Conservation (phyloP, 2,329 filamentous ascomycete genomes). For the Helminthosporium solani region DNA sequence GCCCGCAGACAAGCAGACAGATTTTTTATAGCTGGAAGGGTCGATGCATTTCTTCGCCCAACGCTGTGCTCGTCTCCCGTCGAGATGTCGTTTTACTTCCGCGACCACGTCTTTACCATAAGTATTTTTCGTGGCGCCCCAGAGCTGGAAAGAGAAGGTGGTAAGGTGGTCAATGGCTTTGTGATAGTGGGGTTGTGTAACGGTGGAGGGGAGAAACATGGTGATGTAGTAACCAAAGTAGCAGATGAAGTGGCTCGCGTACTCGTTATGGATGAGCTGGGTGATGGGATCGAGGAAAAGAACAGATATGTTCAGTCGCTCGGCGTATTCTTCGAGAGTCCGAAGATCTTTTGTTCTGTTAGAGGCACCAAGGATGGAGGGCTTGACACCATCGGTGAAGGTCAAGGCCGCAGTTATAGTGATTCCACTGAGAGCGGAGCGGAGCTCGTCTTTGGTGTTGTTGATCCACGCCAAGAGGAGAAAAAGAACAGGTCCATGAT, state of each 20-base stretch:
- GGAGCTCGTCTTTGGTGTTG: slow-evolving; percentile 24
- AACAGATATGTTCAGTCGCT: slow-evolving; percentile 25
- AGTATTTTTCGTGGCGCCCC: slow-evolving; percentile 19
- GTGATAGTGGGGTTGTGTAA: slow-evolving; percentile 23
- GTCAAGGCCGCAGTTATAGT: slow-evolving; percentile 27
- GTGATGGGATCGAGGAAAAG: slow-evolving; percentile 30
- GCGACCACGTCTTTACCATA: slow-evolving; percentile 22
- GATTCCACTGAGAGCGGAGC: slow-evolving; percentile 21
- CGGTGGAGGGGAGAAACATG: slow-evolving; percentile 23
- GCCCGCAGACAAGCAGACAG: slow-evolving; percentile 19
- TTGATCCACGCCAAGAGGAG: slow-evolving; percentile 34
- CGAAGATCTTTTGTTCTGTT: slow-evolving; percentile 27
- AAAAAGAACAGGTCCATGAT: slow-evolving; percentile 33
- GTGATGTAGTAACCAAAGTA: slow-evolving; percentile 36
- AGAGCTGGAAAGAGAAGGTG: slow-evolving; percentile 30
- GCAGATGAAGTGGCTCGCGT: slow-evolving; percentile 32
- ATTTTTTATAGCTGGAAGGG: slow-evolving; percentile 21
- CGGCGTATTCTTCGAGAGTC: slow-evolving; percentile 26
- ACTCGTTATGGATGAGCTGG: slow-evolving; percentile 22
- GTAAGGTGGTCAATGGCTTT: slow-evolving; percentile 30
- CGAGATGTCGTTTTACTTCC: slow-evolving; percentile 28
- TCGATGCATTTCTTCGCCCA: slow-evolving; percentile 30
- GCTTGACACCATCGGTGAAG: slow-evolving; percentile 18
- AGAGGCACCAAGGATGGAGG: slow-evolving; percentile 18
- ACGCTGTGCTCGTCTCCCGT: slow-evolving; percentile 12